Percentiles rank a stretch among this genome's conserved stretches.
phyloP scores from a whole-genome alignment of 1,284 basidiomycete species.

The Melampsora americana region DNA sequence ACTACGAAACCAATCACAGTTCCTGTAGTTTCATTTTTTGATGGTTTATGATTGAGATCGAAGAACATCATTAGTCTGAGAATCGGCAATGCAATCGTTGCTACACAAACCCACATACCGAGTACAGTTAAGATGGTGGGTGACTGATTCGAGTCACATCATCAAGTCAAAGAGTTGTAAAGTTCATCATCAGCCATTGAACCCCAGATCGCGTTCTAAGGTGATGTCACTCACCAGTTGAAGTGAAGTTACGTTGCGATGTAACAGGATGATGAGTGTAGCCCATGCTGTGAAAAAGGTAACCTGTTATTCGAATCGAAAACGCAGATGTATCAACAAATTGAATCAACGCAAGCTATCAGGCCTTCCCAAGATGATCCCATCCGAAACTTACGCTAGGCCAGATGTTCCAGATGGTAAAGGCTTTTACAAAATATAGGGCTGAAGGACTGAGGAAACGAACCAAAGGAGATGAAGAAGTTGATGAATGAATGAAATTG shows the following conservation, averaged over 20 bases:
- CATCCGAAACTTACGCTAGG: conserved; percentile 2
- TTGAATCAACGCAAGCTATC: background rate
- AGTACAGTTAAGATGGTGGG: conserved; percentile 34
- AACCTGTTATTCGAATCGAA: background rate
- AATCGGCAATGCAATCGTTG: background rate
- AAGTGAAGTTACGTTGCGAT: conserved; percentile 2
- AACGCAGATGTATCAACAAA: background rate
- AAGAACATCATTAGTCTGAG: background rate
- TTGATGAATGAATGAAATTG: too few relatives aligned
- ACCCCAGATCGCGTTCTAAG: background rate
- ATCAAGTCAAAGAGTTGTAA: background rate
- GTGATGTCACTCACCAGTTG: conserved; percentile 9
- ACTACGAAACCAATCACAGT: conserved; percentile 41
- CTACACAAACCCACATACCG: conserved; percentile 1
- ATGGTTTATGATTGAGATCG: background rate
- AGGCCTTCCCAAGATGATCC: background rate
- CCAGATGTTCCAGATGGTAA: conserved; percentile 31
- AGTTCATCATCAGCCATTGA: background rate
- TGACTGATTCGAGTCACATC: background rate
- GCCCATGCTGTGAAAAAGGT: conserved; percentile 16
- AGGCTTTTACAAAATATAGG: conserved; percentile 30
- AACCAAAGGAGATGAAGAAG: too few relatives aligned
- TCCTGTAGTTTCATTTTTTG: background rate
- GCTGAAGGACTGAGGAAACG: conserved; percentile 18
- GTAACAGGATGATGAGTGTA: conserved; percentile 16